Evolutionary conservation across 306 rosid genomes (phyloP), one percentile per base, ranked within the genome.

Genomic region (Rosa rugosa): DNA sequence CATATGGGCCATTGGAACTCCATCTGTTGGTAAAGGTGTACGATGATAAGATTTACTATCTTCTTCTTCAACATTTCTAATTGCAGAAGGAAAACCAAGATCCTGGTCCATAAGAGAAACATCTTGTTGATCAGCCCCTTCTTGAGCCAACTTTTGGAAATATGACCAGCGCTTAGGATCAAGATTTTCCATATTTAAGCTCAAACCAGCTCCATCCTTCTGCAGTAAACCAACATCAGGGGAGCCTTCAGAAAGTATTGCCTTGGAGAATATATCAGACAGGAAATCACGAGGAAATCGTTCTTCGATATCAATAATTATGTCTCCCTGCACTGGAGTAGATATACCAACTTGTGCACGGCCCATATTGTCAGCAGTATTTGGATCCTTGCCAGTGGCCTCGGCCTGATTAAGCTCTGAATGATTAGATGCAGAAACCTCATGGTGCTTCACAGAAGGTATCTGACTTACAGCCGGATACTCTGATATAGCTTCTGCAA

Each of bases 201-300:
- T 90, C 86, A 90, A 77, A 74, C 97, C 98, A 75, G 89, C 79
- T 81, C 92, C 89, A 88, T 94, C 98, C 14, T 88, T 81, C 72
- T 87, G 91, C 80, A 94, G 77, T 83, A 90, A 87, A 83, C 84
- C 65, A 81, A 79, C 69, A 54, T 69, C 79, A 65, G 88, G 80
- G 46, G 90, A 77, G 77, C 87, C 97, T 77, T 91, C 90, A 70
- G 93, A 81, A 59, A 80, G 85, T 87, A 87, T 31, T 77, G 96
- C 97, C 87, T 87, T 94, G 79, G 97, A 94, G 87, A 92, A 94
- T 84, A 94, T 89, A 79, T 94, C 97, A 68, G 88, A 87, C 66
- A 94, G 91, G 84, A 89, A 85, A 85, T 94, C 91, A 53, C 93
- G 97, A 63, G 97, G 93, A 86, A 94, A 91, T 74, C 97, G 87